Base-by-base conservation (phyloP, 768 basidiomycete genomes). In the Mrakia hoshinonis region DNA sequence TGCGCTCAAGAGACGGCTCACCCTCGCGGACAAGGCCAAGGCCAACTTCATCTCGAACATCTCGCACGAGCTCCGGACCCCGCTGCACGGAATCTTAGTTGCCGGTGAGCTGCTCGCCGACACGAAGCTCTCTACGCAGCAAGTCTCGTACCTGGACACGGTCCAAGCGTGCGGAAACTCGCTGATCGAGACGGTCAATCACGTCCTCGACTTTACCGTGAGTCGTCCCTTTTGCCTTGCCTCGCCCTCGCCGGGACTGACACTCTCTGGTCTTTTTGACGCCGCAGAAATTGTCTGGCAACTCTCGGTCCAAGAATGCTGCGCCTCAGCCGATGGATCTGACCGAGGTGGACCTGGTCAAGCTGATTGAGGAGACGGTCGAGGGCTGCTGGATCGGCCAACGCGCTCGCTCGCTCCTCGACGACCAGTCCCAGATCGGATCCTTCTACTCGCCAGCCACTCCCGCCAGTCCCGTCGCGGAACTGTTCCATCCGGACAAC, bases 101-200 rank as follows among this genome's bases (percentile, higher is more conserved):
- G 54, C 54, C 4, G 54, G 55, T 75, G 69, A 26, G 74, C 81
- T 97, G n/a, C 82, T 97, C 29, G 84, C 85, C 60, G 93, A 95
- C 58, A 95, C 90, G 15, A 77, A 83, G n/a, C 81, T 97, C 39
- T 89, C 86, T 76, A 86, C 89, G 60, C 87, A 87, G 15, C 94
- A 97, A 78, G 78, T 82, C 12, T 91, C 92, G 0, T 95, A 92
- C 82, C 81, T 96, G 63, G 89, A 92, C 77, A 96, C 94, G 0
- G 90, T 96, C 0, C 90, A 93, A 78, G 92, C 91, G 7, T 96
- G 93, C 77, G 93, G 92, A 18, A 94, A 89, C n/a, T 92, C 91
- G 0, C 84, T 97, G 0, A 91, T 94, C 51, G 94, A 97, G 81
- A 95, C 93, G 0, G 92, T 97, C 62, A 96, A 96, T 77, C 94